Base-by-base conservation (phyloP, 441 rosid species). In the Erysimum cheiri region DNA sequence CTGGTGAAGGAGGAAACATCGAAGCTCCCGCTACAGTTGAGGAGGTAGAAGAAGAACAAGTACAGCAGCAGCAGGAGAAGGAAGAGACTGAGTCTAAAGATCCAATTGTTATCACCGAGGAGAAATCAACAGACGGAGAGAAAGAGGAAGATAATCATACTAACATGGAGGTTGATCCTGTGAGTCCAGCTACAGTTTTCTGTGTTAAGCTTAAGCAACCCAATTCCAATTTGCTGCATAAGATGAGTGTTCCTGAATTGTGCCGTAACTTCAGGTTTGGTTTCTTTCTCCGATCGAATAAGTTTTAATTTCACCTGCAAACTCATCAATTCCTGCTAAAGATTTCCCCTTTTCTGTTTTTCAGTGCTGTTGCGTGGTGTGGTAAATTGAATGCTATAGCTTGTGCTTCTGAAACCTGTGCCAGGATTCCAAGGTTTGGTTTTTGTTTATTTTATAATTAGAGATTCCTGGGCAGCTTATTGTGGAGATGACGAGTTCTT, bases 331-430 rank as follows among this genome's bases (percentile, higher is more conserved):
- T 73, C 0, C 11, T 60, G 9, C 37, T 15, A 11, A 11, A 7
- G 39, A 12, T 17, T 40, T 3, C 24, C 24, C 48, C 10, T 14
- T 14, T 67, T 46, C 12, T 43, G 24, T 49, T 48, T 74, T 68
- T 5, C 78, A 95, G 99, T 85, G 98, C 97, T 12, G 97, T 95
- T 80, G 92, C 99, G 55, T 95, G 99, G 99, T 95, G 98, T 78
- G 99, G 99, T 44, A 95, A 89, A 85, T 79, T 95, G 83, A 95
- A 95, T 75, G 98, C 97, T 13, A 88, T 95, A 55, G 99, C 99
- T 73, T 95, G 99, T 76, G 99, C 99, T 43, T 89, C 98, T 1
- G 99, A 95, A 73, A 95, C 99, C 60, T 95, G 99, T 76, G 99
- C 99, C 0, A 82, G 99, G 78, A 95, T 95, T 79, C 98, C 99